A percentile compares a stretch with the other conserved stretches of the same genome.
phyloP scores from a whole-genome alignment of 192 early-diverging fungal genomes.

The Coemansia sp. region DNA sequence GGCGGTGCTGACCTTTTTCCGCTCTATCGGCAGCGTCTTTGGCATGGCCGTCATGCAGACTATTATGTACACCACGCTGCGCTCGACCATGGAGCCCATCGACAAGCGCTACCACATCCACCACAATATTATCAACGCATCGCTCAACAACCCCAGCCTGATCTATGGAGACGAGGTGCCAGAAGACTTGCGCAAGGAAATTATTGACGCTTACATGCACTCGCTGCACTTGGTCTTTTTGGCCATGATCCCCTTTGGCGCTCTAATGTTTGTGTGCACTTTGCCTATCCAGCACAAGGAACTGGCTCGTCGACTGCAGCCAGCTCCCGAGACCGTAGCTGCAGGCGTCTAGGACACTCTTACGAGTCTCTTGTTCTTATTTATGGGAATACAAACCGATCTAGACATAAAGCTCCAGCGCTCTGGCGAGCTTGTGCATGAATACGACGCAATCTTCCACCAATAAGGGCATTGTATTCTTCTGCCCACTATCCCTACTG shows the following conservation, averaged over 20 bases:
- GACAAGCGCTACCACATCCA: conserved; percentile 43
- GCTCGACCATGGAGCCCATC: conserved; percentile 13
- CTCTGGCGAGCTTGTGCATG: not conserved
- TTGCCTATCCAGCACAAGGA: conserved; percentile 58
- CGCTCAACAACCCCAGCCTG: conserved; percentile 50
- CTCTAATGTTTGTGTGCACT: conserved; percentile 57
- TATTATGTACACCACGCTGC: conserved; percentile 57
- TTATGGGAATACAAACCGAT: not conserved
- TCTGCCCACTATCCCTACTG: not conserved
- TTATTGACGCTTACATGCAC: conserved; percentile 62
- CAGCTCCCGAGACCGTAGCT: not conserved
- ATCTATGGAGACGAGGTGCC: conserved; percentile 44
- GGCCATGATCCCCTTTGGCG: conserved; percentile 60
- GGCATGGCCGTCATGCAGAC: conserved; percentile 66
- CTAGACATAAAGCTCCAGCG: not conserved
- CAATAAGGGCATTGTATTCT: not conserved
- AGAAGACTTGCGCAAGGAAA: conserved; percentile 36
- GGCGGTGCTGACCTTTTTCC: conserved; percentile 68
- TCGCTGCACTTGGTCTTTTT: conserved; percentile 60
- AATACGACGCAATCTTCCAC: not conserved
- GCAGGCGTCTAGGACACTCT: not conserved
- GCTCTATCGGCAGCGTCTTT: conserved; percentile 65
- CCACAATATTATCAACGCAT: conserved; percentile 30
- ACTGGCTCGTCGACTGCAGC: conserved; percentile 36
- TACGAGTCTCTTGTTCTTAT: not conserved